Evolutionary conservation across 202 grass and related monocot species (phyloP).

Genomic region (Thinopyrum obtusiflorum): DNA sequence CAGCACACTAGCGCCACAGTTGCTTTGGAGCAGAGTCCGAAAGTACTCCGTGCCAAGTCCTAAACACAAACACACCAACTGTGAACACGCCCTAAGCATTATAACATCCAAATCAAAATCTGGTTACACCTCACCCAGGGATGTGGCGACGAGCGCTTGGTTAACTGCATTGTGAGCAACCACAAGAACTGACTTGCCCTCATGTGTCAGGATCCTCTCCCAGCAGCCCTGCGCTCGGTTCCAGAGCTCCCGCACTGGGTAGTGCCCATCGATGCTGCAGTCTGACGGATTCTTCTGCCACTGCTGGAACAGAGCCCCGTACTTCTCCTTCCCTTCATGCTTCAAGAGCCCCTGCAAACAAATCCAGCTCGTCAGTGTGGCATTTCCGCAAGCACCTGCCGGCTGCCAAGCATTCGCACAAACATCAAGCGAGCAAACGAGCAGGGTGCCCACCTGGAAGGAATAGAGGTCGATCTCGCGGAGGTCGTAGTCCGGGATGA

Average conservation of each 20-base stretch:
- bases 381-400: neutral
- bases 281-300: slow-evolving; percentile 73
- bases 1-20: slow-evolving; percentile 81
- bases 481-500: slow-evolving; percentile 67
- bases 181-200: slow-evolving; percentile 77
- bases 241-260: slow-evolving; percentile 82
- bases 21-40: slow-evolving; percentile 84
- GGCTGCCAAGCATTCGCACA: neutral
- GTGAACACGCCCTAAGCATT: neutral
- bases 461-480: slow-evolving; percentile 97
- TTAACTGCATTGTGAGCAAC: slow-evolving; percentile 96
- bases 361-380: neutral
- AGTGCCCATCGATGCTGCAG: slow-evolving; percentile 77
- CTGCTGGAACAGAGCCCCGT: slow-evolving; percentile 50
- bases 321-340: slow-evolving; percentile 75
- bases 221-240: slow-evolving; percentile 68
- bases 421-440: neutral
- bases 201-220: slow-evolving; percentile 72
- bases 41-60: slow-evolving; percentile 81
- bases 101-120: neutral
- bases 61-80: slow-evolving; percentile 28
- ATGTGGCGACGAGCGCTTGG: slow-evolving; percentile 79
- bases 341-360: slow-evolving; percentile 60
- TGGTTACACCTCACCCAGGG: slow-evolving; percentile 49
- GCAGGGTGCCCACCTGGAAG: slow-evolving; percentile 53